Conservation (phyloP, 2,329 filamentous ascomycete genomes). For the Diplocarpon rosae region DNA sequence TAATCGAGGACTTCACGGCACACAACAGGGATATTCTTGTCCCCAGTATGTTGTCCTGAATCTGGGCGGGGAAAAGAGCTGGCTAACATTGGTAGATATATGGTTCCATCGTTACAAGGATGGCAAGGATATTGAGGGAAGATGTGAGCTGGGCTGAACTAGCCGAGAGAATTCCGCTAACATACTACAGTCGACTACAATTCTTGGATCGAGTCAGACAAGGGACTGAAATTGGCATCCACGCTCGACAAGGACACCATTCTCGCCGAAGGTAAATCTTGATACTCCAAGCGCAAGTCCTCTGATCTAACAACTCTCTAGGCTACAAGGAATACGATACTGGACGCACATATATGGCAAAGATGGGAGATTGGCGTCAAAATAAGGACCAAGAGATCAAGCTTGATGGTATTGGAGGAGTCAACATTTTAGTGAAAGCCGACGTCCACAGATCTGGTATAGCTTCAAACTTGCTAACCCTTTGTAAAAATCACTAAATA, state of each 20-base stretch:
- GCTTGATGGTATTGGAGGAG: constrained; percentile 90
- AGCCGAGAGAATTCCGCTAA: constrained; percentile 10
- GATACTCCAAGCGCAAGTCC: background rate
- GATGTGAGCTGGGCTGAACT: constrained; percentile 51
- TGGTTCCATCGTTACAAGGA: constrained; percentile 85
- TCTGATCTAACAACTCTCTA: constrained; percentile 27
- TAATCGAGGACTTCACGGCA: constrained; percentile 89
- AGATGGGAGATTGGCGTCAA: constrained; percentile 82
- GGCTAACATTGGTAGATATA: constrained; percentile 52
- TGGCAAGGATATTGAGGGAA: constrained; percentile 81
- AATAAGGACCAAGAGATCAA: constrained; percentile 88
- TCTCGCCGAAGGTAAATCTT: constrained; percentile 65
- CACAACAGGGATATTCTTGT: constrained; percentile 90
- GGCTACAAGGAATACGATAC: constrained; percentile 92
- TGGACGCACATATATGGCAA: constrained; percentile 78
- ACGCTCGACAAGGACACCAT: constrained; percentile 69
- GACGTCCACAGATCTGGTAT: constrained; percentile 90
- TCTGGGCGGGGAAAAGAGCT: background rate
- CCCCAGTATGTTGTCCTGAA: constrained; percentile 58
- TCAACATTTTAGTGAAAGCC: constrained; percentile 95
- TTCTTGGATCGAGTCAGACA: constrained; percentile 92
- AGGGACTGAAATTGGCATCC: constrained; percentile 63
- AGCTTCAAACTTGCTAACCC: constrained; percentile 19
- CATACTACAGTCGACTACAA: constrained; percentile 80
- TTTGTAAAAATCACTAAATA: constrained; percentile 19